Evolutionary conservation across 305 asterid genomes (phyloP).

Genomic region (Solanum hybrid): DNA sequence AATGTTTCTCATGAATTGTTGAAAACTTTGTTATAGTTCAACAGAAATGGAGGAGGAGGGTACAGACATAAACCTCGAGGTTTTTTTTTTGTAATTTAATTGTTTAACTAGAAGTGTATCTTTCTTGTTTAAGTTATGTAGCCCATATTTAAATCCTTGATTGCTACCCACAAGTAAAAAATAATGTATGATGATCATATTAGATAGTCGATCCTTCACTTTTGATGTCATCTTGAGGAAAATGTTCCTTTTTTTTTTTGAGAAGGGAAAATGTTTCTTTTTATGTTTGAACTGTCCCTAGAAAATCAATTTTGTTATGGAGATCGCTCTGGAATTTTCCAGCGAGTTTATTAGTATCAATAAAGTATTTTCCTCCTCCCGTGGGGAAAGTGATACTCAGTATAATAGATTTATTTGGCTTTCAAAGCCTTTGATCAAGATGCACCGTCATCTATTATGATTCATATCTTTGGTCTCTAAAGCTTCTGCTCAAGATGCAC

Average conservation of each 20-base stretch:
- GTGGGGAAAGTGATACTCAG: background rate
- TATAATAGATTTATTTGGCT: background rate
- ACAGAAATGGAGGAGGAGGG: background rate
- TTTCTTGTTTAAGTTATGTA: background rate
- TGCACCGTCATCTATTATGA: background rate
- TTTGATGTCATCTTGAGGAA: background rate
- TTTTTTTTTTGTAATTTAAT: background rate
- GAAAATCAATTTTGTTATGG: background rate
- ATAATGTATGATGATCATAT: background rate
- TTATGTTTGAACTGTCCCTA: background rate
- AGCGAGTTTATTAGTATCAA: background rate
- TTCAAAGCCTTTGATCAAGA: background rate
- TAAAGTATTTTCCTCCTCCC: background rate
- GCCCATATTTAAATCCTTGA: background rate
- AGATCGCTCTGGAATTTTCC: background rate
- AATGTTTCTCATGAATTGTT: background rate
- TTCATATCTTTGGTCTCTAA: background rate
- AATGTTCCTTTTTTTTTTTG: background rate
- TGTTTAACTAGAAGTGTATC: background rate
- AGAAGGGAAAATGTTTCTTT: background rate
- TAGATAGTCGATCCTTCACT: background rate
- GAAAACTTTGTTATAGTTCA: background rate
- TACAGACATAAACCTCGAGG: background rate
- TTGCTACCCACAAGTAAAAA: background rate
- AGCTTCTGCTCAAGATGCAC: conserved; percentile 11